Base-by-base conservation (phyloP, 805 yeast species). In the Sugiyamaella marilandica region DNA sequence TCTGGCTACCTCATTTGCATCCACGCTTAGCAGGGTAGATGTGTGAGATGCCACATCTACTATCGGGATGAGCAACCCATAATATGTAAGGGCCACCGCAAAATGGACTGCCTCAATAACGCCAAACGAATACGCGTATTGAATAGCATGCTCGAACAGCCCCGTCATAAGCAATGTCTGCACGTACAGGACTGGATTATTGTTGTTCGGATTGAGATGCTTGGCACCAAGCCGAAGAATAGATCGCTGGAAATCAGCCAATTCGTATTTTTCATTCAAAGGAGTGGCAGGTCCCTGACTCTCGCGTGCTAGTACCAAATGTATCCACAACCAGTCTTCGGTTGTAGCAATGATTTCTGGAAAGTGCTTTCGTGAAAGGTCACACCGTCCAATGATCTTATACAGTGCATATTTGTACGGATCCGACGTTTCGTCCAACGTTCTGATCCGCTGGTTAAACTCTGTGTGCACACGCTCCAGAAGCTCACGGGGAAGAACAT, bases 261-360 rank as follows among this genome's bases (percentile, higher is more conserved):
- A 73, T 1, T 84, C 77, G 67, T 89, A 92, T 56, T 79, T 77
- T 61, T 88, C 96, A 64, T 80, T 81, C 10, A 82, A 71, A 34
- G 85, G 79, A 47, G 75, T 54, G 5, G 53, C 39, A 5, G 55
- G 80, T 29, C 72, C 75, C 14, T 69, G 75, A 14, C 69, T 70
- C 62, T 87, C 92, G 52, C 83, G 80, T 13, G 87, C 81, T 29
- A 92, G 75, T 69, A 82, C 77, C 52, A 94, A 76, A 69, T 94
- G 97, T 65, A 87, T 81, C 99, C 99, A 92, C 47, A 92, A 68
- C 98, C 98, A 92, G 70, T 92, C 98, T 68, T 92, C 98, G 46
- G 91, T 80, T 54, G 95, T 87, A 35, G 82, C 70, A 36, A 85
- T 79, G 31, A 92, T 82, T 67, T 35, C 95, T 82, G 61, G 91